Evolutionary conservation across 2,329 filamentous ascomycete species (phyloP).

Genomic region (Aspergillus tamarii): DNA sequence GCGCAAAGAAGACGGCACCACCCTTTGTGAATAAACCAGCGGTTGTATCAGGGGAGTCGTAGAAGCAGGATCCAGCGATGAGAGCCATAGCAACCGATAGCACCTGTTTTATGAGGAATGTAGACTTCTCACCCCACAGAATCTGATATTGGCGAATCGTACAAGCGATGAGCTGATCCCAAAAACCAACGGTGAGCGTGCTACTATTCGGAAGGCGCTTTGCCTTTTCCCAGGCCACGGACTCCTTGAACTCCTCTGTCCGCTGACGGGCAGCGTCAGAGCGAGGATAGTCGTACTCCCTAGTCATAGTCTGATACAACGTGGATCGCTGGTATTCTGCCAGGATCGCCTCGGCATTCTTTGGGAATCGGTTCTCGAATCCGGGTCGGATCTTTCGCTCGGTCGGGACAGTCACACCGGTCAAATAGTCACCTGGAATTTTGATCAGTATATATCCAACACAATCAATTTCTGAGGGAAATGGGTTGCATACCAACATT

Average conservation of each 20-base stretch:
- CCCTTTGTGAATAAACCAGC: constrained; percentile 66
- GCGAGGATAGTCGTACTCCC: constrained; percentile 50
- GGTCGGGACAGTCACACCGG: constrained; percentile 63
- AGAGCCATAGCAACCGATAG: constrained; percentile 63
- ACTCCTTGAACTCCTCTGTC: constrained; percentile 59
- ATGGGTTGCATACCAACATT: constrained; percentile 55
- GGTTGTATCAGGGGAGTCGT: constrained; percentile 61
- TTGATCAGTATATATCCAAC: neutral
- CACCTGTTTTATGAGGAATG: constrained; percentile 65
- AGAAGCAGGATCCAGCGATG: constrained; percentile 69
- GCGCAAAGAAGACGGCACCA: constrained; percentile 66
- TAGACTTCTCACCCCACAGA: constrained; percentile 66
- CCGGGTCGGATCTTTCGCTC: constrained; percentile 50
- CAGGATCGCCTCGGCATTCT: constrained; percentile 49
- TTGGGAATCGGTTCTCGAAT: constrained; percentile 49
- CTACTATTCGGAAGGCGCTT: constrained; percentile 57
- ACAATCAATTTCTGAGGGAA: neutral
- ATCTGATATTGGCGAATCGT: constrained; percentile 67
- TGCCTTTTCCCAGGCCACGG: constrained; percentile 58
- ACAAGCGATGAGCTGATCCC: constrained; percentile 59
- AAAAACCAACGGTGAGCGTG: constrained; percentile 60
- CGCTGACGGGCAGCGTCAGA: constrained; percentile 53
- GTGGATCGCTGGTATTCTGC: constrained; percentile 56
- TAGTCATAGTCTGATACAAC: constrained; percentile 60
- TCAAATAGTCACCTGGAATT: constrained; percentile 63